Evolutionary conservation across 2,329 filamentous ascomycete genomes (phyloP).

Genomic region (Sporothrix phasma): DNA sequence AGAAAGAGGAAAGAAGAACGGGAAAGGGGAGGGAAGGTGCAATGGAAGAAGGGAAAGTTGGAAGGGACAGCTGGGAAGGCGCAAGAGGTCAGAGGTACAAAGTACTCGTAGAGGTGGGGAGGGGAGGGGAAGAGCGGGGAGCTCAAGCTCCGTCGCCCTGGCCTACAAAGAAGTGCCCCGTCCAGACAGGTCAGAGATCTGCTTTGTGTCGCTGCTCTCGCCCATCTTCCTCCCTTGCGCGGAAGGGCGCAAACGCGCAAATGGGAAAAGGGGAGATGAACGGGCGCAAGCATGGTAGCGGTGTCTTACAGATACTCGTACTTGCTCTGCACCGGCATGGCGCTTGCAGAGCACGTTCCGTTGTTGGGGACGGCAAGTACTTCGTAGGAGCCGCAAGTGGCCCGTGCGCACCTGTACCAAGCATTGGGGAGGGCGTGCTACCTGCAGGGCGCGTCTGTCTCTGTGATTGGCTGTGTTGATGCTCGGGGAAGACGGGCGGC

Average conservation of each 20-base stretch:
- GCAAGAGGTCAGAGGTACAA: not conserved
- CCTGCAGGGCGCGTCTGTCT: not conserved
- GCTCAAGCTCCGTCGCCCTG: conserved; percentile 1
- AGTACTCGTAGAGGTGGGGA: too few relatives aligned
- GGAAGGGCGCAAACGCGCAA: too few relatives aligned
- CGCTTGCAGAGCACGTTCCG: not conserved
- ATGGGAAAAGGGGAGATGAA: not conserved
- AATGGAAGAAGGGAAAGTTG: not conserved
- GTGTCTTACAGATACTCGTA: conserved; percentile 8
- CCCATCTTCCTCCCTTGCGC: conserved; percentile 5
- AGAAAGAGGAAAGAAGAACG: conserved; percentile 2
- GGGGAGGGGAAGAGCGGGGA: not conserved
- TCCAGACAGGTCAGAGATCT: not conserved
- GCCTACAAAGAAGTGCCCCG: too few relatives aligned
- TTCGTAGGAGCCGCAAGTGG: conserved; percentile 7
- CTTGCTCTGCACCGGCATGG: not conserved
- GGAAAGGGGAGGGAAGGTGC: conserved; percentile 13
- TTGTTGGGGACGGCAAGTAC: conserved; percentile 7
- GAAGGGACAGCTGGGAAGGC: not conserved
- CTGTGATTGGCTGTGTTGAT: not conserved
- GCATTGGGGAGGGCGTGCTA: not conserved
- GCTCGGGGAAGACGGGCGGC: too few relatives aligned
- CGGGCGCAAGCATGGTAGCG: not conserved
- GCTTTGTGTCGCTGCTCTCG: not conserved
- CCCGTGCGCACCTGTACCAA: not conserved